Base-by-base conservation (phyloP, 2,329 filamentous ascomycete species). In the Ceratocystiopsis sp. region DNA sequence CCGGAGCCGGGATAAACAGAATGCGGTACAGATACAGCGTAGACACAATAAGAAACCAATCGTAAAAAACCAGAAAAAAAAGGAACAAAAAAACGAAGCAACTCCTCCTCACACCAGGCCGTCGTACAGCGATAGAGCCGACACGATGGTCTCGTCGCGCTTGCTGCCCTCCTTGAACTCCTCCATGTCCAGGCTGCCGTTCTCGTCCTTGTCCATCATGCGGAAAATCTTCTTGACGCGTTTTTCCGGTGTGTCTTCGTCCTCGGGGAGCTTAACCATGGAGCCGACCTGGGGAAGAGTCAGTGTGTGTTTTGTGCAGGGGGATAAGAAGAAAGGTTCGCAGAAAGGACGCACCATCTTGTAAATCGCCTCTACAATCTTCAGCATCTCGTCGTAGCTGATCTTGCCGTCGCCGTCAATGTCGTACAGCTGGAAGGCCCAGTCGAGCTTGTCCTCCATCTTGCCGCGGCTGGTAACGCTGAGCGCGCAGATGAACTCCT, bases 201-300 rank as follows among this genome's bases (percentile, higher is more conserved):
- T 96, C 67, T 96, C 89, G 61, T 98, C 91, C 73, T 98, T 98
- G 70, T 98, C 91, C 91, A 98, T 98, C 91, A 96, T 96, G 56
- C 81, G 74, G 71, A 98, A 98, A 62, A 98, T 96, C 71, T 98
- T 98, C 63, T 73, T 78, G 49, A 98, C 91, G 50, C 91, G 81
- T 70, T 98, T 98, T 71, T 96, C 89, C 16, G 91, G 91, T 45
- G 91, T 98, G 65, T 98, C 89, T 68, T 98, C 91, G 65, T 98
- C 91, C 62, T 95, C 86, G 42, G 91, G 91, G 38, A 98, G 73
- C 64, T 96, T 96, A 55, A 98, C 91, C 91, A 98, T 98, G 42
- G 87, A 94, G 51, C 91, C 91, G 56, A 95, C 87, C 87, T 95
- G 52, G 11, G 4, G 34, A 13, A 14, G 34, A 15, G 35, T 29